Evolutionary conservation across 371 early-diverging fungal species (phyloP), one percentile per base, ranked within the genome.

Genomic region (Circinella umbellata): DNA sequence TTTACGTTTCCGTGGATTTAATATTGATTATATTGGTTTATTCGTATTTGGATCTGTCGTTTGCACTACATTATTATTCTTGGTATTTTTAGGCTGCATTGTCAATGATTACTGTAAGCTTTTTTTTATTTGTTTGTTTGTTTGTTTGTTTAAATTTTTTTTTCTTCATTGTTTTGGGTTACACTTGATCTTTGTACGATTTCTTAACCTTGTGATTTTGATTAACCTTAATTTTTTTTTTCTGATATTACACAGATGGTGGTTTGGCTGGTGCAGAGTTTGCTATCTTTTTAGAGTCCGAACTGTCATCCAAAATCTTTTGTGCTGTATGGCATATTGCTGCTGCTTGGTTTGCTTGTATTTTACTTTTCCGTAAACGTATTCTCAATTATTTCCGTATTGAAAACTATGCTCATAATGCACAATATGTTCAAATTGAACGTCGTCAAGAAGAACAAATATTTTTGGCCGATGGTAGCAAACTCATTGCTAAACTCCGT

Each of bases 311-410:
- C 53, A 76, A 80, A 27, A 86, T 88, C 48, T 92, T 91, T 67
- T 85, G 88, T 63, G 80, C 89, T 37, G 80, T 90, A 18, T 93
- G 93, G 93, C 89, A 90, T 66, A 63, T 91, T 63, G 73, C 85
- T 8, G 85, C 83, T 3, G 71, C 89, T 27, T 92, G 92, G 93
- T 84, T 91, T 69, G 73, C 82, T 15, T 61, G 72, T 13, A 69
- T 91, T 57, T 78, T 88, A 63, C 73, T 84, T 8, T 64, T 36
- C 64, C 74, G 75, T 17, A 47, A 69, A 54, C 80, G 85, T 18
- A 61, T 89, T 8, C 82, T 87, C 63, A 90, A 91, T 69, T 91
- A 87, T 68, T 92, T 91, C 83, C 83, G 90, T 38, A 74, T 88
- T 54, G 84, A 87, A 57, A 81, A 80, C 13, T 74, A 77, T 60